phyloP scores from a whole-genome alignment of 148 eudicot species.

The Amaranthus cruentus region DNA sequence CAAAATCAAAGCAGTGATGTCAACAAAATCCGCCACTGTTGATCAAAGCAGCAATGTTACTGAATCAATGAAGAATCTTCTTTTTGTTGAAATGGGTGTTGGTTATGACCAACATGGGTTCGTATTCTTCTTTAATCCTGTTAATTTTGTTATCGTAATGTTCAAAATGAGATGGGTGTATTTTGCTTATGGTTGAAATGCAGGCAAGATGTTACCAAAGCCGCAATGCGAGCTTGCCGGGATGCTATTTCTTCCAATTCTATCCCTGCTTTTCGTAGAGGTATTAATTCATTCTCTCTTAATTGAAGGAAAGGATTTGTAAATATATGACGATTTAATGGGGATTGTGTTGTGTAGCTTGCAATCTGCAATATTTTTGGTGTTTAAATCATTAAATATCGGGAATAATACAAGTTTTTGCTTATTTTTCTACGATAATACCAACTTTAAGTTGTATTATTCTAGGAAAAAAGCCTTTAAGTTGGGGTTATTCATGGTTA shows the following conservation, averaged over 20 bases:
- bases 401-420: too few species aligned
- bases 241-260: slow-evolving; percentile 96
- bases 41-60: slow-evolving; percentile 20
- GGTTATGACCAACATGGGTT: slow-evolving; percentile 98
- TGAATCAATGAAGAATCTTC: slow-evolving; percentile 43
- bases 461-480: too few species aligned
- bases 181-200: background rate
- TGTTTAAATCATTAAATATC: too few species aligned
- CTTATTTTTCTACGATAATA: too few species aligned
- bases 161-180: background rate
- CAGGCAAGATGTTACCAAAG: slow-evolving; percentile 88
- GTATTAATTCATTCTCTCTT: slow-evolving; percentile 23
- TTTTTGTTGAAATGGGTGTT: slow-evolving; percentile 98
- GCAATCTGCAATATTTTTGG: too few species aligned
- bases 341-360: too few species aligned
- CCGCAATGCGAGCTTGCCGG: slow-evolving; percentile 94
- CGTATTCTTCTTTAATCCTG: background rate
- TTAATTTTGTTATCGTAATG: background rate
- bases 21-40: slow-evolving; percentile 20
- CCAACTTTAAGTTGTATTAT: too few species aligned
- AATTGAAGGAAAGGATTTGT: too few species aligned
- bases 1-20: slow-evolving; percentile 10
- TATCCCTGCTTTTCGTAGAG: slow-evolving; percentile 93
- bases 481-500: too few species aligned
- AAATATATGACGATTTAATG: too few species aligned